Conservation (phyloP, 352 stramenopile species). For the Phytophthora rubi region DNA sequence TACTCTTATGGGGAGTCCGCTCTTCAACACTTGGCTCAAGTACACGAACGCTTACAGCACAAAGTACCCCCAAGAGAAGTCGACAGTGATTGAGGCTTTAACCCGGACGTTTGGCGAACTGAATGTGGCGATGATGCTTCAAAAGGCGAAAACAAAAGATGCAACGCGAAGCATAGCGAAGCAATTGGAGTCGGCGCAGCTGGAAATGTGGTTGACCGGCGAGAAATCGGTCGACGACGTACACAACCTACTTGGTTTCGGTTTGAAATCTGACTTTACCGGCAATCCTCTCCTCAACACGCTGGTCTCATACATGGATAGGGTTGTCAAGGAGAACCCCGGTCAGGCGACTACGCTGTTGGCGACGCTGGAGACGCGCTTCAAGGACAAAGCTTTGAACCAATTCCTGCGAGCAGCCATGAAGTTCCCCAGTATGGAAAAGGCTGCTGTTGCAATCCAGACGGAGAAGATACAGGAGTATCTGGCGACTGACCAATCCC, state of each 20-base stretch:
- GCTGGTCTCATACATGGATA: background rate
- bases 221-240: no score
- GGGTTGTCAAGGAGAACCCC: background rate
- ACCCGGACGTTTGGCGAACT: background rate
- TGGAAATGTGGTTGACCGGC: background rate
- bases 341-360: background rate
- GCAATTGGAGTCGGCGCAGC: background rate
- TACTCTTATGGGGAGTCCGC: background rate
- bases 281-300: background rate
- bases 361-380: no score
- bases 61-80: background rate
- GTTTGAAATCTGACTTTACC: background rate
- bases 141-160: background rate
- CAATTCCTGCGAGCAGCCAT: no score
- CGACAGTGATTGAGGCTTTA: background rate
- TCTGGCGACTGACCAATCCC: no score
- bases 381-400: no score
- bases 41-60: background rate
- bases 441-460: no score
- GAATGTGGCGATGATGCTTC: background rate
- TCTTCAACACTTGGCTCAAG: conserved; percentile 3
- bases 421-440: no score
- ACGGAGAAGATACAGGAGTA: no score
- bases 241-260: background rate
- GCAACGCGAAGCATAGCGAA: background rate